phyloP scores from a whole-genome alignment of 352 stramenopile genomes.

The Phytophthora parvispora region DNA sequence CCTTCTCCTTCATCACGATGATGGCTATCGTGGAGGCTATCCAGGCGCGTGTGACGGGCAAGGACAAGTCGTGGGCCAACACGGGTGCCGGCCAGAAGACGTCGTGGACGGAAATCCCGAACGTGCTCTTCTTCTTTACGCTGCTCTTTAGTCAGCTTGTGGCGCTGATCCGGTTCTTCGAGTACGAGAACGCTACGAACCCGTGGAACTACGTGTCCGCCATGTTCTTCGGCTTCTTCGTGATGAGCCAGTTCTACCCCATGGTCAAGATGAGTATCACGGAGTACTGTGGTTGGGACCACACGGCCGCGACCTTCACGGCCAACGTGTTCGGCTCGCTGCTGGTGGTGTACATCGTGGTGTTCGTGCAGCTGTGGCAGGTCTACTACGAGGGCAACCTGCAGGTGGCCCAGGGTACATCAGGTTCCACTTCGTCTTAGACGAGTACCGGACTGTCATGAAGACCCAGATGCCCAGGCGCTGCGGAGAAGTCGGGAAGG shows the following conservation, averaged over 20 bases:
- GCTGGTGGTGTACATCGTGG: conserved; percentile 85
- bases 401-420: conserved; percentile 58
- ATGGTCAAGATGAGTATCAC: conserved; percentile 95
- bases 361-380: conserved; percentile 92
- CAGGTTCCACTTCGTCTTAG: conserved; percentile 35
- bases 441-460: conserved; percentile 24
- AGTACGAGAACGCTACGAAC: conserved; percentile 91
- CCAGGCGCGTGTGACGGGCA: conserved; percentile 82
- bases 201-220: conserved; percentile 92
- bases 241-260: conserved; percentile 89
- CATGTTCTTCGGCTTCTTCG: conserved; percentile 91
- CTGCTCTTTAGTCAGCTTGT: conserved; percentile 80
- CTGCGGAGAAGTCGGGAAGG: conserved; percentile 1
- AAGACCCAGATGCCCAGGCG: conserved; percentile 17
- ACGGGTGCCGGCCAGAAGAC: conserved; percentile 92
- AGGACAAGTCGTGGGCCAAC: conserved; percentile 91
- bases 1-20: conserved; percentile 92
- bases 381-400: conserved; percentile 87
- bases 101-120: conserved; percentile 90
- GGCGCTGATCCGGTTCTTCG: conserved; percentile 87
- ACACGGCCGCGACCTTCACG: conserved; percentile 86
- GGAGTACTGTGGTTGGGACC: conserved; percentile 91
- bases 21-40: conserved; percentile 88
- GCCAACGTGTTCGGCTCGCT: conserved; percentile 89
- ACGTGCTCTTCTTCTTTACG: conserved; percentile 92